Percentiles rank a stretch among this genome's conserved stretches.
Evolutionary conservation across 2,329 filamentous ascomycete species (phyloP).

Genomic region (Fusarium tupiense): DNA sequence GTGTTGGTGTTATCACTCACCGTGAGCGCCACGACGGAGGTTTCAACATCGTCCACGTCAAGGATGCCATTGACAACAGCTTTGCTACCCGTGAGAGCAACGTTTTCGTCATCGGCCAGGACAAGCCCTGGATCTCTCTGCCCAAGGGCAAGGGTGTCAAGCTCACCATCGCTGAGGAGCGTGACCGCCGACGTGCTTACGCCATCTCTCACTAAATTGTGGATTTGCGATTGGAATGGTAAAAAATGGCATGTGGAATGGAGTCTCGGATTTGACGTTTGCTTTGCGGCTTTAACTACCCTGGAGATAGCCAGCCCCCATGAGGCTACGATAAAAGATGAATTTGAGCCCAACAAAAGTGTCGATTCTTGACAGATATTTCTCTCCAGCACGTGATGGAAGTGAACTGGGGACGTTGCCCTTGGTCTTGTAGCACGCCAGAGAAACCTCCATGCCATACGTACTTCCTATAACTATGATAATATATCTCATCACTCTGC

Average conservation of each 20-base stretch:
- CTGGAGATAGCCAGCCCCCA: constrained; percentile 49
- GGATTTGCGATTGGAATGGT: constrained; percentile 37
- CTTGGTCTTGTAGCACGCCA: not conserved
- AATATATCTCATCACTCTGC: too few species aligned
- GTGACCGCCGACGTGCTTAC: constrained; percentile 90
- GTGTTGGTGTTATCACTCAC: constrained; percentile 99
- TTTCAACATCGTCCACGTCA: constrained; percentile 99
- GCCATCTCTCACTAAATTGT: constrained; percentile 61
- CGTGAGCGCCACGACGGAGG: constrained; percentile 99
- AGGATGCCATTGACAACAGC: constrained; percentile 99
- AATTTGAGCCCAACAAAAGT: constrained; percentile 47
- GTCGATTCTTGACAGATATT: constrained; percentile 34
- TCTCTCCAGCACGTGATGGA: not conserved
- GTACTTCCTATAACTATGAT: not conserved
- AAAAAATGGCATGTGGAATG: constrained; percentile 51
- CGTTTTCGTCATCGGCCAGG: constrained; percentile 98
- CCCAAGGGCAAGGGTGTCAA: constrained; percentile 99
- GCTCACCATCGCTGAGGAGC: constrained; percentile 98
- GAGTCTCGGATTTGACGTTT: constrained; percentile 55
- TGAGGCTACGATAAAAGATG: constrained; percentile 52
- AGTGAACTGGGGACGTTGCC: not conserved
- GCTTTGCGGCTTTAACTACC: constrained; percentile 45
- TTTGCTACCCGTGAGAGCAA: constrained; percentile 99
- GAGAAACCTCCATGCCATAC: not conserved
- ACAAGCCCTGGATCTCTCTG: constrained; percentile 99